phyloP scores from a whole-genome alignment of 176 grass and related monocot genomes.

The Oryza australiensis region DNA sequence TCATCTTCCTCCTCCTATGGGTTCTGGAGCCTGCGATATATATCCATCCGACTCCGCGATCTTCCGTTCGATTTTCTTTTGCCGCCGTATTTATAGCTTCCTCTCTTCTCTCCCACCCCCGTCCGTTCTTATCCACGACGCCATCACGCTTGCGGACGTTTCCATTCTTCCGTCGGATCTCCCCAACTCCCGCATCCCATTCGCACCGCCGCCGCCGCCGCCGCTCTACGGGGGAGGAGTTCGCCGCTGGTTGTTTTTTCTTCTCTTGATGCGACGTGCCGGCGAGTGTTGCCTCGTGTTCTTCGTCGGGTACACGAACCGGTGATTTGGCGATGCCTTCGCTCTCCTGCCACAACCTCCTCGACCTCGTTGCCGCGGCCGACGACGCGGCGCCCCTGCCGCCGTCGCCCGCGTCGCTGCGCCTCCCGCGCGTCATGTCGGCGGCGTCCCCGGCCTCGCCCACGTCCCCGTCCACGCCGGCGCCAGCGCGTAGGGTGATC shows the following conservation, averaged over 20 bases:
- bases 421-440: slow-evolving; percentile 77
- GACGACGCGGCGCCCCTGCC: slow-evolving; percentile 38
- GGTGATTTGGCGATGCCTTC: slow-evolving; percentile 57
- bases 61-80: background rate
- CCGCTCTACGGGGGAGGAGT: too few relatives aligned
- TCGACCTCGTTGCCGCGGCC: slow-evolving; percentile 64
- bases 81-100: slow-evolving; percentile 23
- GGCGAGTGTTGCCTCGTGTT: slow-evolving; percentile 19
- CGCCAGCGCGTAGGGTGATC: slow-evolving; percentile 54
- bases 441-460: slow-evolving; percentile 34
- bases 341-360: slow-evolving; percentile 77
- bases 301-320: slow-evolving; percentile 30
- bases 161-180: slow-evolving; percentile 18
- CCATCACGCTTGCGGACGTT: background rate
- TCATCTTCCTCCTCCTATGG: background rate
- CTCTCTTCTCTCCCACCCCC: background rate
- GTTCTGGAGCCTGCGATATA: background rate
- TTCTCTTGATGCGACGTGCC: slow-evolving; percentile 40
- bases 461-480: background rate
- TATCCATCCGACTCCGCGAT: background rate
- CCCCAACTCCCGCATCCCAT: background rate
- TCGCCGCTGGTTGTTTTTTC: background rate
- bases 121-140: slow-evolving; percentile 40
- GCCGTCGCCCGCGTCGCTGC: slow-evolving; percentile 53
- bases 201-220: background rate